Percentiles rank a stretch among this genome's conserved stretches.
Conservation (phyloP, 257 asterid genomes). For the Eucommia ulmoides region DNA sequence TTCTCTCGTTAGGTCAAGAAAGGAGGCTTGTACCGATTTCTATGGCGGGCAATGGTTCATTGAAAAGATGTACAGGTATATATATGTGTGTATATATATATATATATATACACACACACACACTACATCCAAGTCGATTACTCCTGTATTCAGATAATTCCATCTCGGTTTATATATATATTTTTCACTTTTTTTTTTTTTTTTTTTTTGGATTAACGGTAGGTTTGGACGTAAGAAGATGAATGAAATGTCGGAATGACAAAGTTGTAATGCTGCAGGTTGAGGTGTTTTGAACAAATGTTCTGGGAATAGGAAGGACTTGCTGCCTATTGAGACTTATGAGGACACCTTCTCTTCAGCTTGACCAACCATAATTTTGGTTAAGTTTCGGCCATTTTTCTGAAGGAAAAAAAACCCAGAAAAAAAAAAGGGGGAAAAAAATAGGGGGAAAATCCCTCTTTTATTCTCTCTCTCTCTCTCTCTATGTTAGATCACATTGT, state of each 20-base stretch:
- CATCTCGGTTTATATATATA: not conserved
- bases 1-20: constrained; percentile 26
- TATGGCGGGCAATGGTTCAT: constrained; percentile 20
- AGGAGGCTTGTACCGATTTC: constrained; percentile 21
- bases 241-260: not conserved
- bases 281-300: too few species aligned
- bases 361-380: too few species aligned
- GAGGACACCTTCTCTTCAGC: too few species aligned
- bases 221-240: not conserved
- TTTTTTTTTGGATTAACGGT: not conserved
- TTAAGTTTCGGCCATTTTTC: too few species aligned
- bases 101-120: not conserved
- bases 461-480: too few species aligned
- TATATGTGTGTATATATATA: not conserved
- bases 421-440: too few species aligned
- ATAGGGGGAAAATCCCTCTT: too few species aligned
- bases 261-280: too few species aligned
- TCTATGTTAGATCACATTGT: too few species aligned
- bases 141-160: not conserved
- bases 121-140: not conserved
- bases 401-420: too few species aligned
- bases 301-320: too few species aligned
- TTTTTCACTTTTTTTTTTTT: not conserved
- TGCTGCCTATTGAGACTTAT: too few species aligned
- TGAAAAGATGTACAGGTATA: constrained; percentile 20